These are phyloP conservation scores for Xanthoceras sorbifolium DNA, from an alignment of 345 rosid species.

Conservation along the genomic window DNA sequence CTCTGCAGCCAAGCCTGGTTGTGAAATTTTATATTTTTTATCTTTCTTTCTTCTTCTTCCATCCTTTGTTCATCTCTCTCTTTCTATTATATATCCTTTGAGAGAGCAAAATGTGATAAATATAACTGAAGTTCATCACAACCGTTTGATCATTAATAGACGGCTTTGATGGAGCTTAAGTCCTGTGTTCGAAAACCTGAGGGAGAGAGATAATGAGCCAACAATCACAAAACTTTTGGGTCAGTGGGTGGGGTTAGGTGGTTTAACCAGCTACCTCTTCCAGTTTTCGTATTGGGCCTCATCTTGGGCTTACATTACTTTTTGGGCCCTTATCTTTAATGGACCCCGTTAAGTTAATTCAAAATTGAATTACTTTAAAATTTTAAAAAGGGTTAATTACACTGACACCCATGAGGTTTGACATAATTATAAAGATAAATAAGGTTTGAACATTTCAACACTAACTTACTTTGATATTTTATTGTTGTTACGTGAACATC, in stretches of 20 bases:
- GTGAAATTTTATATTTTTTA: neutral
- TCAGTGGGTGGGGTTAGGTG: neutral
- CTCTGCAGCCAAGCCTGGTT: neutral
- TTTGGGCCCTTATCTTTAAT: no score
- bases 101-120: constrained; percentile 1
- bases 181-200: neutral
- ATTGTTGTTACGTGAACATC: no score
- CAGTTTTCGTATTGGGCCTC: neutral
- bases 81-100: neutral
- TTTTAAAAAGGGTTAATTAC: no score
- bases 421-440: no score
- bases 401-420: no score
- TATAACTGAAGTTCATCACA: neutral
- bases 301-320: neutral
- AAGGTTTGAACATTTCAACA: no score
- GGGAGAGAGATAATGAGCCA: neutral
- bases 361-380: no score
- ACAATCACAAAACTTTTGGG: neutral
- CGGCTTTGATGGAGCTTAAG: neutral
- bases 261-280: neutral
- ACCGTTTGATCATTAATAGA: constrained; percentile 15
- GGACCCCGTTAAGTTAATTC: no score
- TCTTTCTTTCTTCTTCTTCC: neutral
- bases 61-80: no score
- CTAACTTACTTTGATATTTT: no score